phyloP scores from a whole-genome alignment of 2,329 filamentous ascomycete genomes.

The Metarhizium brunneum region DNA sequence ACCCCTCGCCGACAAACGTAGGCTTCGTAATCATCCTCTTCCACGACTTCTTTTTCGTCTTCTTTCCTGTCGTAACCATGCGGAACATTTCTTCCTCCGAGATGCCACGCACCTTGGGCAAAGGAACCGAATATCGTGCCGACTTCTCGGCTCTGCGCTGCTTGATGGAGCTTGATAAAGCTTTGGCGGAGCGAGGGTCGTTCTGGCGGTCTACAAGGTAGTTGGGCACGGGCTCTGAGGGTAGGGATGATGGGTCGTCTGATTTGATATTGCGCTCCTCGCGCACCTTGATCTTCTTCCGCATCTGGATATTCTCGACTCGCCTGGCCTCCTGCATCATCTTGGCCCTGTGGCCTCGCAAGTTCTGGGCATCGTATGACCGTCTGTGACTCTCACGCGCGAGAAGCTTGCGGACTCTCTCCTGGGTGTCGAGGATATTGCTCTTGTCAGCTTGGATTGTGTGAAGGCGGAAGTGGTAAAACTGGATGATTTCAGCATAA shows the following conservation, averaged over 20 bases:
- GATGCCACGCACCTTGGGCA: constrained; percentile 88
- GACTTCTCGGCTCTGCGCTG: constrained; percentile 92
- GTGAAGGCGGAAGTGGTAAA: constrained; percentile 67
- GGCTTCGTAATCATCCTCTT: constrained; percentile 57
- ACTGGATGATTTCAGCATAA: constrained; percentile 77
- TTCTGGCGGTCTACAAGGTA: constrained; percentile 83
- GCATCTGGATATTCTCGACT: constrained; percentile 98
- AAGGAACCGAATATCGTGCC: constrained; percentile 81
- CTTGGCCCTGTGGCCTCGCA: constrained; percentile 87
- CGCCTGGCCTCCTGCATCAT: constrained; percentile 86
- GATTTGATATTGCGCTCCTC: constrained; percentile 96
- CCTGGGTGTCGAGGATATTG: too few relatives aligned
- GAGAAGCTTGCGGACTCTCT: too few relatives aligned
- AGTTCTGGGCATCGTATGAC: constrained; percentile 27
- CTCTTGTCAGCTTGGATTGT: constrained; percentile 23
- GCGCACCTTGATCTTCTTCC: constrained; percentile 86
- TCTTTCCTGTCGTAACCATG: constrained; percentile 92
- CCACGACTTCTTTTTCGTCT: constrained; percentile 72
- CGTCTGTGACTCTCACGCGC: too few relatives aligned
- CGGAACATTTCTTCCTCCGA: constrained; percentile 97
- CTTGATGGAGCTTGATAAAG: constrained; percentile 79
- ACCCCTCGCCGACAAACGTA: constrained; percentile 78
- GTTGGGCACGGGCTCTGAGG: constrained; percentile 72
- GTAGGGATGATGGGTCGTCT: constrained; percentile 61
- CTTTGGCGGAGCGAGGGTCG: constrained; percentile 48